Evolutionary conservation across 768 basidiomycete species (phyloP), one percentile per base, ranked within the genome.

Genomic region (Daedalea quercina): DNA sequence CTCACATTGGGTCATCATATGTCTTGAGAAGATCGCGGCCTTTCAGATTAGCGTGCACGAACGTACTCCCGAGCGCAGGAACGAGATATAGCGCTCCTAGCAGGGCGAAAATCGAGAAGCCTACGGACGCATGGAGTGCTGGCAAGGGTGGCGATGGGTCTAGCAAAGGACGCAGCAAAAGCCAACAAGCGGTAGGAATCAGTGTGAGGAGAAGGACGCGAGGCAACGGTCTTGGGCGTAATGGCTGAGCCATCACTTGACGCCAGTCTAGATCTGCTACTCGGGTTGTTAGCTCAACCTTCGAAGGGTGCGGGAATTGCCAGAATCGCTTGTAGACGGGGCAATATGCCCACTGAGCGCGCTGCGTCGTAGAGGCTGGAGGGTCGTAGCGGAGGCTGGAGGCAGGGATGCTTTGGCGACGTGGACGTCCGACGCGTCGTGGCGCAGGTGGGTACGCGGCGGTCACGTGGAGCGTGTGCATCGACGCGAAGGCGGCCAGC

Each of bases 401-500:
- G 17, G 40, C 6, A 31, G 41, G 7, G 9, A 3, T 20, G 11
- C 31, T 33, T 43, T 19, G 15, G 55, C 83, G 96, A 99, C 63
- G 96, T 98, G 67, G 98, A 95, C 65, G 94, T 31, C 28, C 28
- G 28, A 31, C 28, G 28, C 28, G 28, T 31, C 28, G 28, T 31
- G 28, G 28, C 11, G 28, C 11, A 11, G 11, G 28, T 11, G 28
- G n/a, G 28, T 31, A 31, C 28, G 28, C 28, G 28, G 28, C 28
- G 28, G 28, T 31, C 28, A 31, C 28, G 28, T 31, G 28, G 28
- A 31, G 97, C 61, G 94, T 97, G 9, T 97, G 94, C 74, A 93
- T 97, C 90, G 91, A 94, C 65, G 89, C 90, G 23, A 83, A 91
- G 91, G 91, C 66, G 82, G 95, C 20, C 84, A 85, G 44, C 28